These are phyloP conservation scores for Debaryomyces hansenii DNA, from an alignment of 805 yeast genomes.

Conservation along the genomic window DNA sequence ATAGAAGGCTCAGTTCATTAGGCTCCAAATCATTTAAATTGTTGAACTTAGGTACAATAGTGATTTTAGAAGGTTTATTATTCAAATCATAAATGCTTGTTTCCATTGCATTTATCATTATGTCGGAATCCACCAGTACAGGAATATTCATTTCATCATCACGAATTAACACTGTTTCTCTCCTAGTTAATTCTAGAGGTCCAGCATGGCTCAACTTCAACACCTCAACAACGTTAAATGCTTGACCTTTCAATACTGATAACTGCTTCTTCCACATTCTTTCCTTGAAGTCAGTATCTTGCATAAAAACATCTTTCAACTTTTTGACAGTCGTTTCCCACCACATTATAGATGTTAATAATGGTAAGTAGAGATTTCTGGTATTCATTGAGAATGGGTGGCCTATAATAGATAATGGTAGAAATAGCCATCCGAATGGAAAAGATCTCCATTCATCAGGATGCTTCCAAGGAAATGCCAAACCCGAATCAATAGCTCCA, in stretches of 20 bases:
- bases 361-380: conserved; percentile 54
- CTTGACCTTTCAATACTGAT: conserved; percentile 75
- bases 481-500: conserved; percentile 76
- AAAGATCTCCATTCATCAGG: conserved; percentile 81
- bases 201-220: conserved; percentile 58
- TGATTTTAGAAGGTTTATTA: background rate
- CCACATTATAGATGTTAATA: conserved; percentile 63
- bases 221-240: conserved; percentile 71
- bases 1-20: conserved; percentile 7
- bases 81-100: conserved; percentile 21
- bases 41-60: background rate
- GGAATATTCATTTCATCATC: conserved; percentile 67
- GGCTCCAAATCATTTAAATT: conserved; percentile 1
- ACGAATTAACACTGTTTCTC: conserved; percentile 55
- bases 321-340: conserved; percentile 61
- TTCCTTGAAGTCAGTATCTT: conserved; percentile 62
- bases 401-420: conserved; percentile 63
- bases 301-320: conserved; percentile 48
- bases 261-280: conserved; percentile 68
- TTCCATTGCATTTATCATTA: conserved; percentile 43
- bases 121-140: conserved; percentile 19
- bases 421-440: conserved; percentile 76
- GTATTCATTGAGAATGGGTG: conserved; percentile 63
- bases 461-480: conserved; percentile 79
- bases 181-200: conserved; percentile 63